Evolutionary conservation across 2,329 filamentous ascomycete genomes (phyloP), one percentile per base, ranked within the genome.

Genomic region (Colletotrichum costaricense): DNA sequence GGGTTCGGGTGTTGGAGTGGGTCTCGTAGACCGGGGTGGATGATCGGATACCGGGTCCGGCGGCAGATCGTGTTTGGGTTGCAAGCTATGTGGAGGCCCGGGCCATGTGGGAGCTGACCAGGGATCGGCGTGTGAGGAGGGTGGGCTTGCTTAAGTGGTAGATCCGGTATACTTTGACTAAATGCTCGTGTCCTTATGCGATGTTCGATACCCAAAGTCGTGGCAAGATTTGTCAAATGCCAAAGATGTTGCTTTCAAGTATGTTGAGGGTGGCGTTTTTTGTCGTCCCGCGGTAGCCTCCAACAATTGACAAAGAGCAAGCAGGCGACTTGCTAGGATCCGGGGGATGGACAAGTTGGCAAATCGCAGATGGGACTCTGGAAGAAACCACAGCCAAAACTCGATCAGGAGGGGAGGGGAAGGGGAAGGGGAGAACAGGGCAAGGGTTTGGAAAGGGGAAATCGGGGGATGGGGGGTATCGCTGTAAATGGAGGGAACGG

Each of bases 401-500:
- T 54, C 16, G 54, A 49, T 26, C n/a, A 58, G 28, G 38, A 46
- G 46, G 38, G 26, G 14, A 56, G 33, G 35, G 28, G 59, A 35
- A 9, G 24, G 26, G 16, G 11, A 22, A 42, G 19, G 38, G 35
- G 28, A 52, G 60, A 33, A 73, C 67, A 64, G 56, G 55, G 35
- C 70, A 73, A 73, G 70, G 67, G 67, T 65, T 70, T 73, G 60
- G 67, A 49, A 73, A 54, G 49, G 65, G 56, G 52, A 35, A 72
- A 19, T 68, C 7, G 42, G 62, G 42, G 68, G 68, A 60, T n/a
- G 63, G 69, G 63, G 69, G 63, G 42, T 65, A 67, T 71, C 63
- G 63, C 60, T 55, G 63, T 67, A 67, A 62, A 72, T 67, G 69
- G 63, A 49, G 66, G 54, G 42, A 42, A 62, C 9, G 42, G 42